Base-by-base conservation (phyloP, 192 early-diverging fungal species). In the Backusella luteola region DNA sequence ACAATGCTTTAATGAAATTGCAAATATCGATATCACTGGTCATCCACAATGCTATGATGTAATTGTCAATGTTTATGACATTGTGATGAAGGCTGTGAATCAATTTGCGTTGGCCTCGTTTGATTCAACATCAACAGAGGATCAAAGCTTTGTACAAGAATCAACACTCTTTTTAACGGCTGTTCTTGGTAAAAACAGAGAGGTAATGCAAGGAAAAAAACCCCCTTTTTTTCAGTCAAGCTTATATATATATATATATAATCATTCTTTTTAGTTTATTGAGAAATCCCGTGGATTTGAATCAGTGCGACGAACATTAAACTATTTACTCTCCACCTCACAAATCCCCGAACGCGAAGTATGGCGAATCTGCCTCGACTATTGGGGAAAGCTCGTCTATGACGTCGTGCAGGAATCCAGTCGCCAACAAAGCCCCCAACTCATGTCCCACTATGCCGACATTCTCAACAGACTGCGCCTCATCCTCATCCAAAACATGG, bases 301-400 rank as follows among this genome's bases (percentile, higher is more conserved):
- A 11, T 53, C 19, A 19, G 46, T 73, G 17, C 34, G 63, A 15
- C 67, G 53, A 76, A 5, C 68, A 29, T 34, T 67, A 8, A 12
- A 70, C 3, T 76, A 70, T 23, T 34, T 76, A 23, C 34, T 76
- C 6, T 34, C 53, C 4, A 29, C 69, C 6, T 69, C 75, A 39
- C 42, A 36, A 49, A 49, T 76, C 19, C 67, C 38, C 19, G 75
- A 76, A 21, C 29, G 67, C n/a, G 75, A 76, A 26, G 23, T 79
- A 12, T 74, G 71, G 72, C 69, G 52, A 14, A 73, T 79, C 1
- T 79, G 77, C 39, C 32, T 79, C 29, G 77, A 79, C 49, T 79
- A 73, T 36, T 79, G 77, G 77, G 77, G 66, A 11, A 79, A 79
- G 70, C 19, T 71, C 34, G 26, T 59, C 1, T 75, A 42, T 4